Evolutionary conservation across 2,329 filamentous ascomycete species (phyloP), one percentile per base, ranked within the genome.

Genomic region (Cephalotrichum gorgonifer): DNA sequence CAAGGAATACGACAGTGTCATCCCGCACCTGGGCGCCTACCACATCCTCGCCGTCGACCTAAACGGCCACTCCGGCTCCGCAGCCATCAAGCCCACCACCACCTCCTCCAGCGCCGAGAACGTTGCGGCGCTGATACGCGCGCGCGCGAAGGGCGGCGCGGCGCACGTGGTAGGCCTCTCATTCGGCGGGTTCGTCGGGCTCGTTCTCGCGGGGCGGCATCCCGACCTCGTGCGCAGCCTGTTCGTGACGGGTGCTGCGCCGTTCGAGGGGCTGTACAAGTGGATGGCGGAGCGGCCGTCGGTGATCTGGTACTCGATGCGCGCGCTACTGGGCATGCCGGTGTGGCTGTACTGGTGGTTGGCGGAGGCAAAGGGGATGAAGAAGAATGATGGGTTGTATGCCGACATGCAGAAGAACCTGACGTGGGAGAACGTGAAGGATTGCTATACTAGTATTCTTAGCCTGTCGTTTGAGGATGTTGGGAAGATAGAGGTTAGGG

Each of bases 101-200:
- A 58, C 66, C 38, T 52, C 51, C 8, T 53, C 58, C 23, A 56
- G 58, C 20, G 62, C 64, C 38, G 57, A 62, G 26, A 58, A 57
- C 14, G 56, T 71, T 15, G 63, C 67, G 9, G 47, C 54, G 2
- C 55, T 70, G 47, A 67, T 71, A 48, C 59, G 57, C 9, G 49
- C 52, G 4, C 58, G 64, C 49, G 67, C 66, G 11, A 62, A 68
- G 42, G 55, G 58, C 47, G 57, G 61, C 6, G 54, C 54, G 3
- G 68, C 67, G 4, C 68, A 71, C 52, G 42, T 71, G 27, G 64
- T 67, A 28, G 67, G 67, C 3, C 42, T 71, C 22, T 72, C 67
- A 2, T 64, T 66, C 48, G 67, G 67, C 11, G 67, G 65, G 2
- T 70, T 61, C 49, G 51, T 68, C 2, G 56, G 57, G 28, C 54